Evolutionary conservation across 306 rosid genomes (phyloP), one percentile per base, ranked within the genome.

Genomic region (Glycine soja): DNA sequence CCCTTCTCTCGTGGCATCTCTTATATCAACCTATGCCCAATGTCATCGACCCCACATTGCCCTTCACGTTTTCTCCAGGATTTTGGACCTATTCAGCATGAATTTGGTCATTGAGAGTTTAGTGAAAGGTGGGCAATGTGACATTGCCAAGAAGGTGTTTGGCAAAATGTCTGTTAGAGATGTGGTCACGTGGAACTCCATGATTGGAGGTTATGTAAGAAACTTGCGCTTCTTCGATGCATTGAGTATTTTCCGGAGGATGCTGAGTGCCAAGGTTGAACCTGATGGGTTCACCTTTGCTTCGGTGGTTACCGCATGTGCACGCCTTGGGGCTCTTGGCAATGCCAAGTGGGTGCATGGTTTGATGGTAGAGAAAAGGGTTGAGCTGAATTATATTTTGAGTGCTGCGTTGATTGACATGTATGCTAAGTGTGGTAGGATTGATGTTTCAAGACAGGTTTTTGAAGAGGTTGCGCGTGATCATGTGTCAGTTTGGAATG

Each of bases 271-370:
- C 10, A 68, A 85, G 12, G 79, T 89, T 62, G 91, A 89, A 67
- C 90, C 90, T 15, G 97, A 90, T 61, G 97, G 92, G 73, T 90
- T 86, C 70, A 90, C 93, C 0, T 92, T 92, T 86, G 87, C 97
- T 80, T 86, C 93, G 46, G 77, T 90, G 19, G 38, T 88, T 12
- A 86, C 86, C 3, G 93, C 85, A 5, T 90, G 97, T 51, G 94
- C 94, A 0, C 84, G 90, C 45, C 86, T 92, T 4, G 94, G 94
- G 40, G 87, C 90, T 56, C 83, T 89, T 61, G 52, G 81, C 45
- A 66, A 85, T 74, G 92, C 93, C 30, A 77, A 78, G 77, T 83
- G 93, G 92, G 90, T 92, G 69, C 97, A 89, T 70, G 72, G 74
- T 82, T 19, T 87, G 63, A 83, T 92, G 93, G 63, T 85, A 62